Evolutionary conservation across 208 protist species (phyloP).

Genomic region (Trichomonas tenax): DNA sequence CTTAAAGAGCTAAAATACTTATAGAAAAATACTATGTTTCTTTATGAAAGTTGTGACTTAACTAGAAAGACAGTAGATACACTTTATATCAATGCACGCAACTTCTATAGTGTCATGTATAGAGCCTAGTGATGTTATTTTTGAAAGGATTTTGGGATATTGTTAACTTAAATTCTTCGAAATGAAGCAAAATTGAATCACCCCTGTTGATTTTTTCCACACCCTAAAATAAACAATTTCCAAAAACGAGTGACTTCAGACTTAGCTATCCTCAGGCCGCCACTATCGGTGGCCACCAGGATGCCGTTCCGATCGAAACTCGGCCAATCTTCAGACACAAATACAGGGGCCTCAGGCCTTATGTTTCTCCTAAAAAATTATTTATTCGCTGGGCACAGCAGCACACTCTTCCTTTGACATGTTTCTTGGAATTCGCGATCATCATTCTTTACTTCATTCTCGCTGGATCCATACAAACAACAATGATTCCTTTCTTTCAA

Average conservation of each 20-base stretch:
- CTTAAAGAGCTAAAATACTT: too few species aligned
- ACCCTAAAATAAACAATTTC: too few species aligned
- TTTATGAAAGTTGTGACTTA: too few species aligned
- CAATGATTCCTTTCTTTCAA: not conserved
- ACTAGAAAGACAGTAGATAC: too few species aligned
- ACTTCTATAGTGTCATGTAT: too few species aligned
- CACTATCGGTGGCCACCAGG: not conserved
- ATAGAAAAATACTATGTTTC: too few species aligned
- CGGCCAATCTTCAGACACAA: not conserved
- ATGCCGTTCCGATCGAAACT: not conserved
- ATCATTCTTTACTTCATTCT: not conserved
- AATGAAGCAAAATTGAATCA: too few species aligned
- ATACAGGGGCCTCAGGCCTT: not conserved
- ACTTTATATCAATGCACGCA: too few species aligned
- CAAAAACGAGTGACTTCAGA: not conserved
- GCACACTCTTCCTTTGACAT: not conserved
- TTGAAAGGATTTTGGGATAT: too few species aligned
- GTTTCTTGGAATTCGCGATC: not conserved
- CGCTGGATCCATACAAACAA: not conserved
- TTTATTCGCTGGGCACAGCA: not conserved
- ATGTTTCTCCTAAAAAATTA: not conserved
- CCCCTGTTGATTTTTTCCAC: too few species aligned
- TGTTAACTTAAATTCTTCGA: too few species aligned
- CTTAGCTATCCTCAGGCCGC: not conserved
- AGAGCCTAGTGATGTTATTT: too few species aligned